Evolutionary conservation across 1,284 basidiomycete species (phyloP), one percentile per base, ranked within the genome.

Genomic region (Taiwanofungus camphoratus): DNA sequence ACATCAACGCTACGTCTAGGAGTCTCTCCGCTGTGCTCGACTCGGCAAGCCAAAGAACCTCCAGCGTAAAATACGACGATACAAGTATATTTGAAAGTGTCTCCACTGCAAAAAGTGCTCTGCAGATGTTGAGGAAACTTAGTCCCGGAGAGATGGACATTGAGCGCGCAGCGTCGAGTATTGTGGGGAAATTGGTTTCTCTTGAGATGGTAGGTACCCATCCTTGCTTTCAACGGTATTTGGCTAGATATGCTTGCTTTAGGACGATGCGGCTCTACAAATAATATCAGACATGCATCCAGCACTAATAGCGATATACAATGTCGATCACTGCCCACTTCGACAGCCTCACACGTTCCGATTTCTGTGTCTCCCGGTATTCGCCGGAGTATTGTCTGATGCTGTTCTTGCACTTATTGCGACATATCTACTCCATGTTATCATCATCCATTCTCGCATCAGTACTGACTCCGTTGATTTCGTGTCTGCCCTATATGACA

Each of bases 121-220:
- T 86, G 6, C 50, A 50, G 1, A 53, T 59, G 1, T 59, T 87
- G 27, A 66, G 83, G 36, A 57, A 58, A n/a, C 42, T 76, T 12
- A 64, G 58, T 21, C 64, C 70, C 0, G 65, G 62, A 2, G 71
- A 74, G 47, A n/a, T 84, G 13, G 81, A 88, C 52, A 70, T 87
- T 3, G 87, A 89, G 60, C 70, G 81, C 30, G 83, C 82, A 0
- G 84, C 82, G 1, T 72, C 71, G 39, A 81, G 77, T 48, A 62
- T 87, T 3, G 57, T 77, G 5, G 77, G 74, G 8, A 87, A 86
- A 56, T 61, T 88, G 0, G 64, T 87, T 13, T 55, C 70, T 21
- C 58, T 87, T 37, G 82, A 85, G 49, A 66, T 82, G 76, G 82
- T 86, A n/a, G n/a, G n/a, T n/a, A n/a, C n/a, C n/a, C n/a, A n/a